phyloP scores from a whole-genome alignment of 2,329 filamentous ascomycete genomes.

The Diaporthe velutina region DNA sequence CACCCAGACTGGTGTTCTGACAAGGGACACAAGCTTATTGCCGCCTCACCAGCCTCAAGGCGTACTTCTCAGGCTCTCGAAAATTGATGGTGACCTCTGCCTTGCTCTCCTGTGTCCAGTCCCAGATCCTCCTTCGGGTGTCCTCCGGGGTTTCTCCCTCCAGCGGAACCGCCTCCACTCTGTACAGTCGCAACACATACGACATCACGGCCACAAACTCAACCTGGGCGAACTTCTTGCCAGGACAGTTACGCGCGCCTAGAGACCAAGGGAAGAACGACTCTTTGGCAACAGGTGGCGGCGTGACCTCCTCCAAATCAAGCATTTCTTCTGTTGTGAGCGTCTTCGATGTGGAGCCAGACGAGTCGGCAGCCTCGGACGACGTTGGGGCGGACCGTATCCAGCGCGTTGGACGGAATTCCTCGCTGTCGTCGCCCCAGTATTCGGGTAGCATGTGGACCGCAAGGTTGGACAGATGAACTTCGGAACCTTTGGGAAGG shows the following conservation, averaged over 20 bases:
- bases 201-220: constrained; percentile 30
- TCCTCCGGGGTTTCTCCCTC: background rate
- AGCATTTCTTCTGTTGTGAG: background rate
- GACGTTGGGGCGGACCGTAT: background rate
- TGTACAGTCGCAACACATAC: background rate
- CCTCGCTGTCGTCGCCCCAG: constrained; percentile 23
- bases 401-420: constrained; percentile 33
- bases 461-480: constrained; percentile 21
- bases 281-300: constrained; percentile 15
- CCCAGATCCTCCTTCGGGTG: constrained; percentile 12
- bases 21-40: background rate
- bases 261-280: constrained; percentile 21
- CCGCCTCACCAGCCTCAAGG: constrained; percentile 32
- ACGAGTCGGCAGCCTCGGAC: rapidly evolving
- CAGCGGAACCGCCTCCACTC: background rate
- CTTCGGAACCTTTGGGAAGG: constrained; percentile 15
- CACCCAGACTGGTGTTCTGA: no score
- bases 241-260: constrained; percentile 25
- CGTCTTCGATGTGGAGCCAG: background rate
- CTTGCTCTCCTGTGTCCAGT: constrained; percentile 12
- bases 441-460: constrained; percentile 15
- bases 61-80: constrained; percentile 41
- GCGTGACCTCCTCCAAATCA: background rate
- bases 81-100: constrained; percentile 24
- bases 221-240: constrained; percentile 32